Conservation (phyloP, 2,329 filamentous ascomycete genomes). For the Stagonosporopsis chrysanthemi region DNA sequence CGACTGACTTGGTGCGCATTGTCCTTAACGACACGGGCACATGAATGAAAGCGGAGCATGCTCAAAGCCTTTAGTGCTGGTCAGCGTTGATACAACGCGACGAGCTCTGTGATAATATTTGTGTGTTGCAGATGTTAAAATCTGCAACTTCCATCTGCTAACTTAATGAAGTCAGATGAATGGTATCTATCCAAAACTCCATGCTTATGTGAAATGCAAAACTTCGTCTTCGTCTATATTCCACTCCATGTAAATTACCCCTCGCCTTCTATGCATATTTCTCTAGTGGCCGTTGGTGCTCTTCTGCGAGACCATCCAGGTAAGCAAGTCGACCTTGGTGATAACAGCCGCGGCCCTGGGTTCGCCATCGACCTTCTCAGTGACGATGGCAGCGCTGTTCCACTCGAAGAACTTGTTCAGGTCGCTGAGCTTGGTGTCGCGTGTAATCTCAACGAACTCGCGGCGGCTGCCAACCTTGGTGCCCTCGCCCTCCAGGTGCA, state of each 20-base stretch:
- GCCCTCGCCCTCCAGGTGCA: slow-evolving; percentile 42
- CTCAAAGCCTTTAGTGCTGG: too few relatives aligned
- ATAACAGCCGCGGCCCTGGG: slow-evolving; percentile 87
- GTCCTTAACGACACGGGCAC: too few relatives aligned
- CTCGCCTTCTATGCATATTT: background rate
- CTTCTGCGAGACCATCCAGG: slow-evolving; percentile 75
- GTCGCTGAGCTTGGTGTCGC: slow-evolving; percentile 82
- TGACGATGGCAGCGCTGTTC: slow-evolving; percentile 96
- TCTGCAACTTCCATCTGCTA: slow-evolving; percentile 23
- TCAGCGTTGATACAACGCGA: background rate
- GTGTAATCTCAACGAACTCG: slow-evolving; percentile 92
- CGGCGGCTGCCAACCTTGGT: slow-evolving; percentile 54
- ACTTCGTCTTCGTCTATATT: background rate
- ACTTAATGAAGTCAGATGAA: slow-evolving; percentile 25
- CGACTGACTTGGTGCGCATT: too few relatives aligned
- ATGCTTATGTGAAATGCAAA: slow-evolving; percentile 15
- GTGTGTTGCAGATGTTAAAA: slow-evolving; percentile 21
- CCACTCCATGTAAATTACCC: background rate
- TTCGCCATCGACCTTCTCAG: slow-evolving; percentile 69
- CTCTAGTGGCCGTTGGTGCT: slow-evolving; percentile 18
- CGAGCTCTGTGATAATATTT: background rate
- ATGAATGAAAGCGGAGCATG: too few relatives aligned
- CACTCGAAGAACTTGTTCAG: slow-evolving; percentile 96
- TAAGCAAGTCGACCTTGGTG: slow-evolving; percentile 94
- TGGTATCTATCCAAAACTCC: slow-evolving; percentile 21